phyloP scores from a whole-genome alignment of 352 stramenopile species.

The Phytophthora palmivora region DNA sequence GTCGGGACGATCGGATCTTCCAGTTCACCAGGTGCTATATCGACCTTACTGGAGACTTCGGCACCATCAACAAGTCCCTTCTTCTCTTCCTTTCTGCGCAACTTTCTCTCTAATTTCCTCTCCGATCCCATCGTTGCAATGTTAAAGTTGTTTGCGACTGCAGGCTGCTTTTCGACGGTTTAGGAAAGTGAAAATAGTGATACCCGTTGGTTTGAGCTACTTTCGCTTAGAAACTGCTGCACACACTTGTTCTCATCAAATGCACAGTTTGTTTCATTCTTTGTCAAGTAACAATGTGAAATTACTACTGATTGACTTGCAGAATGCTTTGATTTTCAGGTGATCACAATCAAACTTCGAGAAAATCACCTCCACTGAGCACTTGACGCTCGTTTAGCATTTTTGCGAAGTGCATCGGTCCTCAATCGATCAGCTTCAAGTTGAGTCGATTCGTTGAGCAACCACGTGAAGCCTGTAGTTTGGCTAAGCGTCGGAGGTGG shows the following conservation, averaged over 20 bases:
- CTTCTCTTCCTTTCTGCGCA: conserved; percentile 39
- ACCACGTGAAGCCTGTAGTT: conserved; percentile 75
- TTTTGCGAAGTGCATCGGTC: conserved; percentile 56
- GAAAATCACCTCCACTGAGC: conserved; percentile 38
- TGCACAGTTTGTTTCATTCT: too few relatives aligned
- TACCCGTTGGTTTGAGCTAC: conserved; percentile 13
- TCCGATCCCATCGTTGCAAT: conserved; percentile 30
- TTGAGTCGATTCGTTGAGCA: conserved; percentile 69
- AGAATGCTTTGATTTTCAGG: too few relatives aligned
- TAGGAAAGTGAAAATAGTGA: neutral
- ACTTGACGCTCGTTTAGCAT: conserved; percentile 48
- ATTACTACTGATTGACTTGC: too few relatives aligned
- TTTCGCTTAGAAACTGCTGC: too few relatives aligned
- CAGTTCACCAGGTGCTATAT: conserved; percentile 16
- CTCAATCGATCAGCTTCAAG: conserved; percentile 59
- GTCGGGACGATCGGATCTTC: conserved; percentile 10
- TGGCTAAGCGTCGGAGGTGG: conserved; percentile 53
- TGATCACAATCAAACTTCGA: neutral
- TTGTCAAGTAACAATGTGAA: too few relatives aligned
- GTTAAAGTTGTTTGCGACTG: neutral
- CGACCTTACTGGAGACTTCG: conserved; percentile 30
- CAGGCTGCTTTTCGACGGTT: neutral
- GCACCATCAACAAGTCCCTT: conserved; percentile 31
- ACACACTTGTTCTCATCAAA: too few relatives aligned
- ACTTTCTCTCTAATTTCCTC: conserved; percentile 34